Evolutionary conservation across 2,329 filamentous ascomycete species (phyloP), one percentile per base, ranked within the genome.

Genomic region (Sphaerulina vaccinii): DNA sequence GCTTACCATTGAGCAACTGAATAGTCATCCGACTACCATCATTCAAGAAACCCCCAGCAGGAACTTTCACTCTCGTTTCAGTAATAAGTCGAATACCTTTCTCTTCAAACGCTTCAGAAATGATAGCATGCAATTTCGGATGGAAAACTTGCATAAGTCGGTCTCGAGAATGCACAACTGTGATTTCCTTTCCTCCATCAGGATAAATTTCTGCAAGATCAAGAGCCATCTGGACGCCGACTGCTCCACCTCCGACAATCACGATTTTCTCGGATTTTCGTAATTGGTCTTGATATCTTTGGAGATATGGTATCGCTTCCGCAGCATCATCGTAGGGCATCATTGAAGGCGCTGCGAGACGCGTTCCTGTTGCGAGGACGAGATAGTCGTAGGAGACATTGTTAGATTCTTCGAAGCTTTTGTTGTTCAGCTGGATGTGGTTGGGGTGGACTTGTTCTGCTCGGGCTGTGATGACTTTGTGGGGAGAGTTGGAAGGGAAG

Each of bases 171-270:
- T 85, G 82, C 0, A 86, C 72, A 5, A 86, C 63, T 0, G 75
- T 75, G 8, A 86, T 76, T 0, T 69, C 65, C 66, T 85, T 85
- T 5, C n/a, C n/a, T n/a, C 77, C 72, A 32, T 13, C n/a, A 0
- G 80, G 79, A 56, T 80, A 82, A 8, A 70, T 63, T 4, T 72
- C 72, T 64, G 83, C 83, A 8, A 79, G 77, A 60, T 86, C 82
- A 0, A 79, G 75, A 0, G 80, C 81, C 27, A 85, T 67, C 65
- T 85, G 80, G 0, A 85, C 78, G 1, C 83, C 83, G 0, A 82
- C 82, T 0, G 83, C 80, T 2, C 82, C 82, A 0, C 80, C 82
- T 1, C 82, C 83, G 9, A 66, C 56, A 19, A 66, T 55, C 5
- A 51, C 50, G n/a, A 61, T 37, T 23, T 42, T 21, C 37, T 55